A percentile compares a stretch with the other conserved stretches of the same genome.
Conservation (phyloP, 345 rosid species). For the Eucalyptus marginata region DNA sequence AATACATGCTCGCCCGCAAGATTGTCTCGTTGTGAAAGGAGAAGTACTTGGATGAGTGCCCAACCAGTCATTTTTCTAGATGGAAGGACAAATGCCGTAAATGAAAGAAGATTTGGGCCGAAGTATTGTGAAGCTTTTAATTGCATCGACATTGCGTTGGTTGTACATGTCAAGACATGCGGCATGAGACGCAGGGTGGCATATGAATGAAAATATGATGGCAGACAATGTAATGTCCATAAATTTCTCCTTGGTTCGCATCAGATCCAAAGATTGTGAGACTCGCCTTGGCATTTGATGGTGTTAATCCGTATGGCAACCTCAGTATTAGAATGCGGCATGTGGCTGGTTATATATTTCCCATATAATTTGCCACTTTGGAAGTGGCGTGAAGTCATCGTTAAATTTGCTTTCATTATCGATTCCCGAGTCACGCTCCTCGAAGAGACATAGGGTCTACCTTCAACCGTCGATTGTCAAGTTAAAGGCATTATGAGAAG, state of each 20-base stretch:
- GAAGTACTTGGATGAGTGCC: not conserved
- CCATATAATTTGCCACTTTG: not conserved
- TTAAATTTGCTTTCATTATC: not conserved
- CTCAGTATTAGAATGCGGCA: not conserved
- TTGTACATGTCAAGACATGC: not conserved
- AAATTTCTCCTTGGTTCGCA: not conserved
- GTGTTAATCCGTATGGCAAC: not conserved
- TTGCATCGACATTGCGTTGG: not conserved
- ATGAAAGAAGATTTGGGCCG: not conserved
- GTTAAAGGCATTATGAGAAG: no score
- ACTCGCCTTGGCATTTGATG: not conserved
- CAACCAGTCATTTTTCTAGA: not conserved
- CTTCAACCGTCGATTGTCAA: no score
- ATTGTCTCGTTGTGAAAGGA: not conserved
- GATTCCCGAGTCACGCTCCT: not conserved
- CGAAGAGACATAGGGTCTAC: not conserved
- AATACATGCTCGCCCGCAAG: not conserved
- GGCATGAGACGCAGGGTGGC: not conserved
- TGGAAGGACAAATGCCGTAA: not conserved
- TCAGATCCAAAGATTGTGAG: not conserved
- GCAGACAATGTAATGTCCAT: not conserved
- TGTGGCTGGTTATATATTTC: not conserved
- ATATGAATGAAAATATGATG: not conserved
- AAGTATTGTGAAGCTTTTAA: not conserved
- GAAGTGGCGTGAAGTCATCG: not conserved